Conservation (phyloP, 148 eudicot species). For the Fagopyrum homotropicum region DNA sequence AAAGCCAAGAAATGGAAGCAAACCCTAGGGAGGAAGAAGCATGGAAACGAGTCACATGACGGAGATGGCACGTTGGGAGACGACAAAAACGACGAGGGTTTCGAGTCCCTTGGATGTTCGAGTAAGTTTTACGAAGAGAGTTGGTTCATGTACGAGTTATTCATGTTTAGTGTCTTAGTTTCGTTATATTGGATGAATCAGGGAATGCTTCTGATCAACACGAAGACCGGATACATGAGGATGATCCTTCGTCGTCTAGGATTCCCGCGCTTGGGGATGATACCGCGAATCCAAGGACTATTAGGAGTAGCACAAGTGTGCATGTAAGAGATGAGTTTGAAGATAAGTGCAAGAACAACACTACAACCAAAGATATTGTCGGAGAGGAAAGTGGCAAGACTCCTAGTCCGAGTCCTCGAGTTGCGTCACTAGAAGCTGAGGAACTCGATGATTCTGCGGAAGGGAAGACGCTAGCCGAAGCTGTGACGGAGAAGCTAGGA, state of each 20-base stretch:
- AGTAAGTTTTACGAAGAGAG: constrained; percentile 18
- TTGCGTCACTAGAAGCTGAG: neutral
- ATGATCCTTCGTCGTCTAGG: constrained; percentile 1
- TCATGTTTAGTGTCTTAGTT: constrained; percentile 6
- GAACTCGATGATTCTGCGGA: neutral
- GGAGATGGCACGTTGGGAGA: constrained; percentile 37
- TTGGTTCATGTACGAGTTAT: neutral
- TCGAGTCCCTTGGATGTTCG: constrained; percentile 30
- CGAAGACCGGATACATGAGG: neutral
- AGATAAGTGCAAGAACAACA: constrained; percentile 11
- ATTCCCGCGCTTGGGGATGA: constrained; percentile 3
- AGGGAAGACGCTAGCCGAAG: constrained; percentile 20
- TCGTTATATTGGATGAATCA: constrained; percentile 53
- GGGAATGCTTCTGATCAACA: constrained; percentile 29
- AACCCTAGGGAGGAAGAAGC: constrained; percentile 32
- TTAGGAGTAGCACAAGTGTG: constrained; percentile 4
- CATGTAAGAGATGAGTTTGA: constrained; percentile 12
- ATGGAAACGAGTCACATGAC: constrained; percentile 24
- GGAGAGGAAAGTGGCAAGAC: neutral
- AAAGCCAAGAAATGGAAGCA: constrained; percentile 56
- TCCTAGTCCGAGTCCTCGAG: neutral
- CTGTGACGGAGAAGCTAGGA: constrained; percentile 31
- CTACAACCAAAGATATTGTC: constrained; percentile 12
- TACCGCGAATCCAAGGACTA: constrained; percentile 13
- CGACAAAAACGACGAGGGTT: constrained; percentile 31